Percentiles rank a stretch among this genome's conserved stretches.
These are phyloP conservation scores for Termitomyces sp. DNA, from an alignment of 768 basidiomycete genomes.

Conservation along the genomic window DNA sequence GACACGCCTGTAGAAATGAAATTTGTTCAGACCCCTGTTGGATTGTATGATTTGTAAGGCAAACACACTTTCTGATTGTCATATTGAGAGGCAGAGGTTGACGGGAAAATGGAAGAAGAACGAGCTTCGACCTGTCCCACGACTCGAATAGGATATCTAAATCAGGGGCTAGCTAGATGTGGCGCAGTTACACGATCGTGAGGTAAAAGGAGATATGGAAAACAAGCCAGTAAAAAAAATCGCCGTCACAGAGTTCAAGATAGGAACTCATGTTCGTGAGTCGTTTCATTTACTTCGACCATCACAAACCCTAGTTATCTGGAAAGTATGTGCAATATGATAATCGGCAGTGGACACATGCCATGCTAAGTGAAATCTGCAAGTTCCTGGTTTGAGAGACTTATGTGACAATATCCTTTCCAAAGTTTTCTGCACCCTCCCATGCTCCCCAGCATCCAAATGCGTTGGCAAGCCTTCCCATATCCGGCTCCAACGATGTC, in stretches of 20 bases:
- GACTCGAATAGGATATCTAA: neutral
- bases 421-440: constrained; percentile 35
- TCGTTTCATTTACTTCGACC: neutral
- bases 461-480: constrained; percentile 38
- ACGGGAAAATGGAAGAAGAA: neutral
- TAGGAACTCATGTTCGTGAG: neutral
- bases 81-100: neutral
- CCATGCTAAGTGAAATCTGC: neutral
- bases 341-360: neutral
- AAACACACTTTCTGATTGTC: neutral
- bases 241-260: neutral
- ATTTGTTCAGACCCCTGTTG: neutral
- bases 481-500: constrained; percentile 30
- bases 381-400: neutral
- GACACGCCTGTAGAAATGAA: neutral
- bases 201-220: neutral
- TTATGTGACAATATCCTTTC: constrained; percentile 12
- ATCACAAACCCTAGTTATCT: neutral
- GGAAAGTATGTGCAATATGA: neutral
- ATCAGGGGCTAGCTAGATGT: neutral
- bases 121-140: neutral
- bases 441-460: constrained; percentile 44
- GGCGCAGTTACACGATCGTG: neutral
- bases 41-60: neutral
- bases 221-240: neutral